Percentiles rank a stretch among this genome's conserved stretches.
Evolutionary conservation across 768 basidiomycete species (phyloP).

Genomic region (Krasilnikovozyma curviuscula): DNA sequence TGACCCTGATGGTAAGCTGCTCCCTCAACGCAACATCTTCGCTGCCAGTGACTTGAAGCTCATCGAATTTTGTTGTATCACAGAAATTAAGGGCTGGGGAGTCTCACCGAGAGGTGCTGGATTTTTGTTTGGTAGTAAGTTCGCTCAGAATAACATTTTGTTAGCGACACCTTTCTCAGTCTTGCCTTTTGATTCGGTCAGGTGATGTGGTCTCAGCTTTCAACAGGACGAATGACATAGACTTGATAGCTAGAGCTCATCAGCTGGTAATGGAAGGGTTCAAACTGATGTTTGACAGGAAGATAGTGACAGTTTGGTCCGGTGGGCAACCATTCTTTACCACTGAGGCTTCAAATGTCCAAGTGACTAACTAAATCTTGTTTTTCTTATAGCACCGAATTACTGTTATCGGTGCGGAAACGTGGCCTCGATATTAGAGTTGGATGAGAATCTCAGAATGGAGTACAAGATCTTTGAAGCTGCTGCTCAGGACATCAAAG

Average conservation of each 20-base stretch:
- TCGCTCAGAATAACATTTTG: too few relatives aligned
- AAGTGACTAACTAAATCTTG: background rate
- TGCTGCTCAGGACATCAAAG: constrained; percentile 42
- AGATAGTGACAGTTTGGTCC: constrained; percentile 94
- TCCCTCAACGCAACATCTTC: background rate
- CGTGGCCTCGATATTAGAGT: constrained; percentile 78
- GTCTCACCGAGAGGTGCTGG: constrained; percentile 90
- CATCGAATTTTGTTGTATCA: background rate
- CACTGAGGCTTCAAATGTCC: background rate
- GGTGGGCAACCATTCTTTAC: background rate
- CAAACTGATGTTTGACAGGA: constrained; percentile 89
- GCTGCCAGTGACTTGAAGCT: background rate
- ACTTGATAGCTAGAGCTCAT: constrained; percentile 54
- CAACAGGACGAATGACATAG: constrained; percentile 77
- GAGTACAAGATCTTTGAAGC: constrained; percentile 92
- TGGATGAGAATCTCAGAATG: constrained; percentile 80
- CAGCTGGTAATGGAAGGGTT: constrained; percentile 58
- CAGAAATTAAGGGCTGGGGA: constrained; percentile 82
- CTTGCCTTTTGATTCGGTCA: constrained; percentile 20
- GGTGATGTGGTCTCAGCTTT: constrained; percentile 32
- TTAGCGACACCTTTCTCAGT: background rate
- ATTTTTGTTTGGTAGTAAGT: constrained; percentile 86
- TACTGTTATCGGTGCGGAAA: constrained; percentile 90
- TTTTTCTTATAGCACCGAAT: constrained; percentile 47
- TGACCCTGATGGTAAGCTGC: constrained; percentile 66